Conservation (phyloP, 2,329 filamentous ascomycete species). For the Gnomoniopsis smithogilvyi region DNA sequence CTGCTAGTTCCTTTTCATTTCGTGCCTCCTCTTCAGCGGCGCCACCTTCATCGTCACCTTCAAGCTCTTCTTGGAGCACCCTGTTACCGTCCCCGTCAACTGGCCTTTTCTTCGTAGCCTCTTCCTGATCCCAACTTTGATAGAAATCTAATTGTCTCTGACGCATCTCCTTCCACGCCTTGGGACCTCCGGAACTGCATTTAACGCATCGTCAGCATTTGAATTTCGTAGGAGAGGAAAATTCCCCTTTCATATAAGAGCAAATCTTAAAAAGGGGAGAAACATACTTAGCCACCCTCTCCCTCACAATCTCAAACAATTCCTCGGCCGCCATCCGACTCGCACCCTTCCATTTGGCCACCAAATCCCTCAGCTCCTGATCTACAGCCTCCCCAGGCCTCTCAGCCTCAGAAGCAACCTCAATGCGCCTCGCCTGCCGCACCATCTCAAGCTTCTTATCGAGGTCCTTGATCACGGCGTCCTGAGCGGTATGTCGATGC, state of each 20-base stretch:
- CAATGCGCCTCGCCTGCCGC: conserved; percentile 50
- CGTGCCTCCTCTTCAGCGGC: not conserved
- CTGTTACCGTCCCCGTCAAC: not conserved
- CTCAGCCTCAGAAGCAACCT: conserved; percentile 25
- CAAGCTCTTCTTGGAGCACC: not conserved
- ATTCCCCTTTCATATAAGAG: too few species aligned
- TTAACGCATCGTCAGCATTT: not conserved
- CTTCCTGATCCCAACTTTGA: conserved; percentile 8
- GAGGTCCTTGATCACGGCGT: conserved; percentile 19
- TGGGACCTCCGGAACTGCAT: conserved; percentile 3
- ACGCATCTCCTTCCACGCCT: conserved; percentile 16
- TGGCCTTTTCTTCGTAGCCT: not conserved
- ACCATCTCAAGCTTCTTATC: conserved; percentile 30
- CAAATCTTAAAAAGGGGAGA: too few species aligned
- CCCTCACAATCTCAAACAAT: conserved; percentile 18
- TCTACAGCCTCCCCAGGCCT: conserved; percentile 32
- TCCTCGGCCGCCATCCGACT: conserved; percentile 61
- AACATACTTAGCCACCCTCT: conserved; percentile 18
- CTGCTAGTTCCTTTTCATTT: not conserved
- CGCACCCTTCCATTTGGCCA: conserved; percentile 58
- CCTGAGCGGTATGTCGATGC: conserved; percentile 1
- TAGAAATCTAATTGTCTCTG: conserved; percentile 16
- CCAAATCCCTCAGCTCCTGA: conserved; percentile 52
- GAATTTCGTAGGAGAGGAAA: too few species aligned
- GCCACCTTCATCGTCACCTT: not conserved